Base-by-base conservation (phyloP, 2,329 filamentous ascomycete genomes). In the Calonectria hongkongensis region DNA sequence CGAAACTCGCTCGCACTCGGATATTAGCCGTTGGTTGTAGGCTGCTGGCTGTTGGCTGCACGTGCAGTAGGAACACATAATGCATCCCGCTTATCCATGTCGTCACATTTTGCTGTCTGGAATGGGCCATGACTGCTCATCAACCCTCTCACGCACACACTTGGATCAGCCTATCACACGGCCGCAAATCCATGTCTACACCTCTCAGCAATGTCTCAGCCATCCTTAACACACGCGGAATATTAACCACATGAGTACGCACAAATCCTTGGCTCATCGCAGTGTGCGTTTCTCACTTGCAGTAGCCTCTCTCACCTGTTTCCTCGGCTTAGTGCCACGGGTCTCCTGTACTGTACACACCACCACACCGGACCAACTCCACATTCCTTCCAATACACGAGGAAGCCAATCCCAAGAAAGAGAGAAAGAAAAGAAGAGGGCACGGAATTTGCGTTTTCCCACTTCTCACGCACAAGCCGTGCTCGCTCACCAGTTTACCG, bases 231-330 rank as follows among this genome's bases (percentile, higher is more conserved):
- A 25, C 12, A 16, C 21, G 6, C 33, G 25, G n/a, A 5, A 18
- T 33, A 18, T 39, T 21, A 33, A 64, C 60, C 41, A 30, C 60
- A 36, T 48, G 27, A 62, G 12, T 28, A 36, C 36, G 27, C 56
- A 58, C n/a, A 27, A 56, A 36, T 56, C 18, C 41, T 43, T n/a
- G 18, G 41, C 3, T 43, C 62, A 39, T 36, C 63, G 25, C 3
- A 21, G 25, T 33, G 60, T 33, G 60, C 60, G 30, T 56, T 33
- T 39, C 43, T 27, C 47, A 54, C 36, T 36, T 16, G 10, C 33
- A 56, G 16, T 47, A 45, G 21, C 21, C 7, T 21, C 51, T 30
- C 30, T 33, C 18, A 33, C 51, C 51, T 4, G 51, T 36, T 56
- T 33, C 51, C 51, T 21, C 30, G 54, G 33, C 6, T 28, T 39